Evolutionary conservation across 2,329 filamentous ascomycete species (phyloP), one percentile per base, ranked within the genome.

Genomic region (Fusarium succisae): DNA sequence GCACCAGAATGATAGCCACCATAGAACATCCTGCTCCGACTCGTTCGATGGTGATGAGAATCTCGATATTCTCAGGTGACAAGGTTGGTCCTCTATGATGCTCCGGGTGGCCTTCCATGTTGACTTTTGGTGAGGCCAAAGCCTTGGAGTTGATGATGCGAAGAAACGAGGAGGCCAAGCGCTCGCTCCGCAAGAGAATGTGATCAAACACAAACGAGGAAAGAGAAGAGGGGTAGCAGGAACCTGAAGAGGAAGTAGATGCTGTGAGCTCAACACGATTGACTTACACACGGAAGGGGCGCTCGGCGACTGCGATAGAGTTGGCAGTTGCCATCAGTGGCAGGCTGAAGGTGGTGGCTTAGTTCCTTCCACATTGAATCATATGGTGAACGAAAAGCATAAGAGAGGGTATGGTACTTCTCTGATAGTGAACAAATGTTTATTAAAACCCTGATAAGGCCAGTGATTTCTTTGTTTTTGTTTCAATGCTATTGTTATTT

Each of bases 21-120:
- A 90, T 81, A 12, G 88, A 90, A 50, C 90, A 78, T 6, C 86
- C 84, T 4, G 88, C 88, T 9, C 88, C 88, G 24, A 85, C 81
- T 63, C 88, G 82, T 79, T 90, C 88, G 56, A 89, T 84, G 43
- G 83, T 81, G 53, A 87, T 86, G 65, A 89, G 83, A 14, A 83
- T 81, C 22, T 83, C 77, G 45, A 86, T 82, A 66, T 88, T 79
- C 13, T 81, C 70, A 8, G 76, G 61, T 15, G 80, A 80, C 26
- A 87, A 79, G 37, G 55, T 59, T 37, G 73, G 61, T 14, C 66
- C 67, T 22, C 45, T 43, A 4, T 63, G 43, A 12, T 74, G 58
- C 13, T 58, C 71, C 13, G 56, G 56, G 30, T 68, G 18, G 14
- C 41, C 26, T 20, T 73, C 63, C 76, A 78, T 78, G 6, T 50